Percentiles rank a stretch among this genome's conserved stretches.
Conservation (phyloP, 306 rosid genomes). For the Canavalia ensiformis region DNA sequence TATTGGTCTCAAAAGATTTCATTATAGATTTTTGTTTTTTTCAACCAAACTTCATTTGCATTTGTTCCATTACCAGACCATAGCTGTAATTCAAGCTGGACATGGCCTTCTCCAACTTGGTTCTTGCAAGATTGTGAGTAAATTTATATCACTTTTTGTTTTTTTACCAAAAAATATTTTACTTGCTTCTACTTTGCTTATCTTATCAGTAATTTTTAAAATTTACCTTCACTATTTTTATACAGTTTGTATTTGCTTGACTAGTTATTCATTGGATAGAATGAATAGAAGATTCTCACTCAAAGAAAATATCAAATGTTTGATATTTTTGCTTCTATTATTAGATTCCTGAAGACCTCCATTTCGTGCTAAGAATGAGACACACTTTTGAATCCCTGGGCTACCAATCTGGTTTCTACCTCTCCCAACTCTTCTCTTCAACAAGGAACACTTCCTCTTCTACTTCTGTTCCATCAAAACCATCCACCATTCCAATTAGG, state of each 20-base stretch:
- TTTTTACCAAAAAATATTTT: background rate
- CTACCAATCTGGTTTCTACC: slow-evolving; percentile 93
- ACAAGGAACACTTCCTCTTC: slow-evolving; percentile 78
- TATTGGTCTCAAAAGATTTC: slow-evolving; percentile 14
- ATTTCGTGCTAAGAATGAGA: slow-evolving; percentile 98
- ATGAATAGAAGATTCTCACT: background rate
- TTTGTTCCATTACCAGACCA: slow-evolving; percentile 70
- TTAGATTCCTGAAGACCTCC: slow-evolving; percentile 98
- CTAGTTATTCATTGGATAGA: background rate
- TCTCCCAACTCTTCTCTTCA: slow-evolving; percentile 94
- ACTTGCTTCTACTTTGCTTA: background rate
- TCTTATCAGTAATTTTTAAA: background rate
- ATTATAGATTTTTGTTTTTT: background rate
- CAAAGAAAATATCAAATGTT: slow-evolving; percentile 13
- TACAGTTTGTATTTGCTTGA: background rate
- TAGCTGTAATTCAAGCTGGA: slow-evolving; percentile 99
- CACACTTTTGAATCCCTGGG: slow-evolving; percentile 98
- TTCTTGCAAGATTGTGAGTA: slow-evolving; percentile 97
- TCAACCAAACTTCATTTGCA: slow-evolving; percentile 31
- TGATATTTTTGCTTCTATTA: slow-evolving; percentile 36
- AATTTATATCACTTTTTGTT: background rate
- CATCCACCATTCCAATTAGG: slow-evolving; percentile 72
- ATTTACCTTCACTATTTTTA: background rate
- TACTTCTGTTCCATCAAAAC: slow-evolving; percentile 71
- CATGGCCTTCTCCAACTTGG: slow-evolving; percentile 99